Conservation (phyloP, 495 filamentous ascomycete species). For the Chaetomium tenue region DNA sequence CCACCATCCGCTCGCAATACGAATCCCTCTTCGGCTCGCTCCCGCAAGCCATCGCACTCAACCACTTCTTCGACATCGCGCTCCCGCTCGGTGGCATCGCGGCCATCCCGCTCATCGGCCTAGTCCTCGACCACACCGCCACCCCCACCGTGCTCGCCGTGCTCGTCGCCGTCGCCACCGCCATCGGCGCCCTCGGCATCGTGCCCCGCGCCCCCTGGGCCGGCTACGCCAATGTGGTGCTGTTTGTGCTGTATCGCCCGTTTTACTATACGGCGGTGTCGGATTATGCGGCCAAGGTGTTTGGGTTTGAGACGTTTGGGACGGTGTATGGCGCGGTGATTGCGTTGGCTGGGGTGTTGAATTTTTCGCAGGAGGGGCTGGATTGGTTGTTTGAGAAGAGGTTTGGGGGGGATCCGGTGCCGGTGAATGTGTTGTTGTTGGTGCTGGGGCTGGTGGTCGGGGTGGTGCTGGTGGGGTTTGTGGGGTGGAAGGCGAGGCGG, state of each 20-base stretch:
- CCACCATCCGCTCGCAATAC: conserved; percentile 85
- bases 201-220: conserved; percentile 61
- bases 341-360: conserved; percentile 80
- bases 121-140: conserved; percentile 71
- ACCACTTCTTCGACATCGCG: conserved; percentile 83
- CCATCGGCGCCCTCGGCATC: conserved; percentile 76
- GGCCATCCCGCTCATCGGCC: conserved; percentile 83
- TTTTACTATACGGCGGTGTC: conserved; percentile 76
- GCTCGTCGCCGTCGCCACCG: conserved; percentile 69
- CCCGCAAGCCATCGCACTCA: conserved; percentile 63
- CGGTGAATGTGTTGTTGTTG: conserved; percentile 73
- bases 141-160: conserved; percentile 71
- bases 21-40: conserved; percentile 65
- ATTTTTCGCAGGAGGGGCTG: conserved; percentile 80
- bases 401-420: conserved; percentile 70
- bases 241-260: conserved; percentile 77
- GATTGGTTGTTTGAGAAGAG: conserved; percentile 74
- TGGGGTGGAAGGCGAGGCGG: conserved; percentile 38
- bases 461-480: conserved; percentile 57
- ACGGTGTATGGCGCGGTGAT: conserved; percentile 96
- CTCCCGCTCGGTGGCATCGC: conserved; percentile 83
- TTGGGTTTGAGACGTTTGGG: conserved; percentile 92
- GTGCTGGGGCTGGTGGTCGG: conserved; percentile 60
- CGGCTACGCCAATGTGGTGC: conserved; percentile 71
- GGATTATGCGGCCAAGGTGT: conserved; percentile 91